phyloP scores from a whole-genome alignment of 2,329 filamentous ascomycete genomes.

The Cercospora berteroae region DNA sequence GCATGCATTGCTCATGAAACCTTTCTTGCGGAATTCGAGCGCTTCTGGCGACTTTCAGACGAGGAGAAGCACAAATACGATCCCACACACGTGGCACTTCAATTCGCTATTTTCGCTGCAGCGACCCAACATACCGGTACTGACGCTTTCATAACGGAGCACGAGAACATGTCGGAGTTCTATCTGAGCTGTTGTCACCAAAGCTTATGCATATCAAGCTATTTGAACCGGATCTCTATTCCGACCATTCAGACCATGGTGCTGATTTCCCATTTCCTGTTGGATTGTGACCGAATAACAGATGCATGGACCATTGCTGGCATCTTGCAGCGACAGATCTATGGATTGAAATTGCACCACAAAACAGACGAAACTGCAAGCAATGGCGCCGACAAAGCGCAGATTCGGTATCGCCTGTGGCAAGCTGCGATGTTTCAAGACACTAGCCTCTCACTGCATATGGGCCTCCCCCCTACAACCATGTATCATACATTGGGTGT shows the following conservation, averaged over 20 bases:
- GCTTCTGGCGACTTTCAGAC: not conserved
- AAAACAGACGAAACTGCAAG: not conserved
- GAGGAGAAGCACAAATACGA: not conserved
- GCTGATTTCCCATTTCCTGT: conserved; percentile 51
- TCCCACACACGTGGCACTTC: not conserved
- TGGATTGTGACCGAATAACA: not conserved
- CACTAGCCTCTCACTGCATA: not conserved
- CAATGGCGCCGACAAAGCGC: not conserved
- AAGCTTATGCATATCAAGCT: conserved; percentile 1
- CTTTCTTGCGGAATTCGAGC: not conserved
- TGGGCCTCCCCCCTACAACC: not conserved
- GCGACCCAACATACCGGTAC: not conserved
- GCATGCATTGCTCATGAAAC: not conserved
- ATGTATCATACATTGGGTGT: not conserved
- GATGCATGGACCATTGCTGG: not conserved
- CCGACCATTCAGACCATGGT: conserved; percentile 74
- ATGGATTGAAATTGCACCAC: not conserved
- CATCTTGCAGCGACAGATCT: not conserved
- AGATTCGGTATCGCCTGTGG: not conserved
- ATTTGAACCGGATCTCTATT: not conserved
- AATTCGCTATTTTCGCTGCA: not conserved
- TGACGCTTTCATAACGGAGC: not conserved
- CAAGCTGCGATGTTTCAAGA: not conserved
- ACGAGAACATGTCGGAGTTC: not conserved
- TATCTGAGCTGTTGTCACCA: conserved; percentile 1